Percentiles rank a stretch among this genome's conserved stretches.
phyloP scores from a whole-genome alignment of 345 rosid genomes.

The Carallia brachiata region DNA sequence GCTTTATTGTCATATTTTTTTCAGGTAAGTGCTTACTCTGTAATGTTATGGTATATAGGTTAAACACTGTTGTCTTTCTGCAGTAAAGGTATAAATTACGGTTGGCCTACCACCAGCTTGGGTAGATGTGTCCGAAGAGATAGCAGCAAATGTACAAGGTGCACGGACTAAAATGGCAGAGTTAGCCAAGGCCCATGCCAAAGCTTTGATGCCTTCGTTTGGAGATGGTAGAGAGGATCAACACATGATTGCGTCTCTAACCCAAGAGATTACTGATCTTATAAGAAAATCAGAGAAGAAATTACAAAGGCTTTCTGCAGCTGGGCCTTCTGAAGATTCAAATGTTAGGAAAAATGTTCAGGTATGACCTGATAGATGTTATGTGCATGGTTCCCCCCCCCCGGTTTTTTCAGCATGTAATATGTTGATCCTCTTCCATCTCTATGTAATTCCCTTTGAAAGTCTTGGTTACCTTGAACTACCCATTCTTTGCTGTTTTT shows the following conservation, averaged over 20 bases:
- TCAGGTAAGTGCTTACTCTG: constrained; percentile 1
- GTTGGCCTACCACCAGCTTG: constrained; percentile 91
- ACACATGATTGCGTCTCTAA: constrained; percentile 66
- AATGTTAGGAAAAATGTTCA: constrained; percentile 94
- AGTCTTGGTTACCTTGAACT: not conserved
- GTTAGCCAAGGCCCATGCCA: constrained; percentile 84
- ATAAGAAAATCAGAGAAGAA: constrained; percentile 82
- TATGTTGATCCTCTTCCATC: not conserved
- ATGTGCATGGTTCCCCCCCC: not conserved
- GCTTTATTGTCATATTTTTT: not conserved
- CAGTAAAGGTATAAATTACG: constrained; percentile 70
- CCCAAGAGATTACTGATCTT: constrained; percentile 71
- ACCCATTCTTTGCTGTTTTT: not conserved
- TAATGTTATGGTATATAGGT: constrained; percentile 6
- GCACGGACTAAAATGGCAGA: constrained; percentile 71
- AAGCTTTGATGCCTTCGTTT: constrained; percentile 98
- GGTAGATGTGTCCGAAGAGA: constrained; percentile 96
- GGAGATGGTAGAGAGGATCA: constrained; percentile 98
- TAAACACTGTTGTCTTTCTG: constrained; percentile 28
- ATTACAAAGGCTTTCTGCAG: constrained; percentile 62
- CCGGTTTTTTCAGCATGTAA: not conserved
- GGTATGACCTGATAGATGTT: constrained; percentile 34
- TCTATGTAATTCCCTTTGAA: not conserved
- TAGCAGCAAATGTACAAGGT: constrained; percentile 71
- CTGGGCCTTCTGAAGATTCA: constrained; percentile 86